Percentiles rank a stretch among this genome's conserved stretches.
phyloP scores from a whole-genome alignment of 257 asterid species.

The Plantago major region DNA sequence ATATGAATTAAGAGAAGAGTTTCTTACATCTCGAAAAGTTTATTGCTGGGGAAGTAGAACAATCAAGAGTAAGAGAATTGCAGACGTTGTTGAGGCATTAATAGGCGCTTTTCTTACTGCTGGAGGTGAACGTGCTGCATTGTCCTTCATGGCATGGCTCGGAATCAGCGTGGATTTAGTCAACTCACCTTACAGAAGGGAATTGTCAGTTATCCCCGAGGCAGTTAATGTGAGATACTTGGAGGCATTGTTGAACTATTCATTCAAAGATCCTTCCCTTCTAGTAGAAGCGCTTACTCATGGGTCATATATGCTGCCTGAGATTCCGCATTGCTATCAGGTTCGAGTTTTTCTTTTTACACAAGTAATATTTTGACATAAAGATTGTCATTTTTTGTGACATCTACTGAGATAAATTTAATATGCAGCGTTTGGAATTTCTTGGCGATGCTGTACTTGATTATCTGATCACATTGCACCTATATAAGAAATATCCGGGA shows the following conservation, averaged over 20 bases:
- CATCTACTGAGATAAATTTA: slow-evolving; percentile 1
- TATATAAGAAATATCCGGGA: slow-evolving; percentile 47
- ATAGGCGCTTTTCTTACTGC: slow-evolving; percentile 73
- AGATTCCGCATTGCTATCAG: slow-evolving; percentile 88
- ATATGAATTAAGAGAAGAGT: slow-evolving; percentile 29
- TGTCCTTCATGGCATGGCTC: slow-evolving; percentile 72
- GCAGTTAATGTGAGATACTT: slow-evolving; percentile 37
- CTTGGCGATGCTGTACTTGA: slow-evolving; percentile 91
- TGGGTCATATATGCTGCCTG: slow-evolving; percentile 87
- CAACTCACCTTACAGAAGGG: slow-evolving; percentile 38
- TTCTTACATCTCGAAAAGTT: slow-evolving; percentile 28
- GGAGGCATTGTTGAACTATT: slow-evolving; percentile 49
- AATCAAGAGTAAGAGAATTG: slow-evolving; percentile 50
- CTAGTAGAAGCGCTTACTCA: slow-evolving; percentile 86
- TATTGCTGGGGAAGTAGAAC: slow-evolving; percentile 29
- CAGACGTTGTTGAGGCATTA: slow-evolving; percentile 85
- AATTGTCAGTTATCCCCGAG: slow-evolving; percentile 39
- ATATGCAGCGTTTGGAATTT: slow-evolving; percentile 68
- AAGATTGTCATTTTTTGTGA: background rate
- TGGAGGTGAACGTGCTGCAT: slow-evolving; percentile 64
- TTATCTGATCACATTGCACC: slow-evolving; percentile 53
- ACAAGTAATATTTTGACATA: background rate
- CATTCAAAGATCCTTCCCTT: slow-evolving; percentile 55
- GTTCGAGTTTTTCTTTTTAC: slow-evolving; percentile 24
- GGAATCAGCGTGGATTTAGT: slow-evolving; percentile 47